These are phyloP conservation scores for Chlamydomonas incerta DNA, from an alignment of 139 green algal genomes.

Conservation along the genomic window DNA sequence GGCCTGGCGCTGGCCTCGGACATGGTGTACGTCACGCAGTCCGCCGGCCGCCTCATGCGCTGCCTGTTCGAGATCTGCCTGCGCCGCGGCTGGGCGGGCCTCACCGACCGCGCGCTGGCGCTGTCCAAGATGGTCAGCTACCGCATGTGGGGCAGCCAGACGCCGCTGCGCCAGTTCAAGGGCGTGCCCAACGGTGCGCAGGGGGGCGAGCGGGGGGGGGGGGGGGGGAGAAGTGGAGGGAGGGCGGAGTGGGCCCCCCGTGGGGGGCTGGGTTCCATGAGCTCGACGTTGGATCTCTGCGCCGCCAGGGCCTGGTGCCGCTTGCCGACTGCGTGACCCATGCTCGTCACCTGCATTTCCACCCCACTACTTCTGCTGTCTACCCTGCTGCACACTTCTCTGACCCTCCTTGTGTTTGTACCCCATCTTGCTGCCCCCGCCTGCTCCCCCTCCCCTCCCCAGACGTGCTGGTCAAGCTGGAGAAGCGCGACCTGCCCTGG, in stretches of 20 bases:
- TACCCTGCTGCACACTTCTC: conserved; percentile 2
- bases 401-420: not conserved
- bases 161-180: conserved; percentile 92
- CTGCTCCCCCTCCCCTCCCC: conserved; percentile 2
- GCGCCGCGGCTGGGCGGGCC: conserved; percentile 89
- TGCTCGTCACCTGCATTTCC: too few relatives aligned
- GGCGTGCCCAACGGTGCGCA: conserved; percentile 71
- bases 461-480: conserved; percentile 72
- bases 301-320: too few relatives aligned
- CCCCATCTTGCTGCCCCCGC: not conserved
- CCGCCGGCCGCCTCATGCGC: conserved; percentile 91
- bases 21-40: conserved; percentile 99
- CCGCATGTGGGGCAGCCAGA: conserved; percentile 95
- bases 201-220: not conserved
- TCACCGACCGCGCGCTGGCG: conserved; percentile 89
- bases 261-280: too few relatives aligned
- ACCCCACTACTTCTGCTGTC: too few relatives aligned
- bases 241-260: too few relatives aligned
- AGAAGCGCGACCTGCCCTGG: conserved; percentile 97
- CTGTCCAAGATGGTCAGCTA: conserved; percentile 95
- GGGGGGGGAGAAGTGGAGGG: too few relatives aligned
- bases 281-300: too few relatives aligned
- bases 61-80: conserved; percentile 98
- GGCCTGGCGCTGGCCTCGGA: conserved; percentile 91
- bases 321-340: too few relatives aligned